phyloP scores from a whole-genome alignment of 192 early-diverging fungal genomes.

The Chytriomyces hyalinus region DNA sequence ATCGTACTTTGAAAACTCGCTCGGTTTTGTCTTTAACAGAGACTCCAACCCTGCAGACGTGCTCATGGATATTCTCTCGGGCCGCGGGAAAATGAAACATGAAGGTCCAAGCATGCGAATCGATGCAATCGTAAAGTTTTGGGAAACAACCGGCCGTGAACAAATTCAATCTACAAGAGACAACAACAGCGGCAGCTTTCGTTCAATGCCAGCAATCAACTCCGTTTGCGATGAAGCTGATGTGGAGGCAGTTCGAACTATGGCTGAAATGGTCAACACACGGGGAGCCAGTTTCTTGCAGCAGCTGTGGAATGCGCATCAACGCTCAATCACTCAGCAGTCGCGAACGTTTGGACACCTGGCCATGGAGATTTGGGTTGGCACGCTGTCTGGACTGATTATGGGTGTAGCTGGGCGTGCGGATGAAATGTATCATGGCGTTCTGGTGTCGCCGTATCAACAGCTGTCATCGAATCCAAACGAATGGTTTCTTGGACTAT shows the following conservation, averaged over 20 bases:
- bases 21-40: slow-evolving; percentile 6
- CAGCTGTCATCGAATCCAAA: slow-evolving; percentile 26
- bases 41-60: slow-evolving; percentile 42
- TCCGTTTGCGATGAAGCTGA: neutral
- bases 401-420: slow-evolving; percentile 12
- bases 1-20: slow-evolving; percentile 37
- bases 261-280: slow-evolving; percentile 20
- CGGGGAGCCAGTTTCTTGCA: slow-evolving; percentile 34
- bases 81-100: slow-evolving; percentile 19
- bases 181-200: neutral
- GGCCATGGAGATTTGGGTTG: slow-evolving; percentile 26
- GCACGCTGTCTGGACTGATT: slow-evolving; percentile 17
- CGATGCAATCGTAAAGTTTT: neutral
- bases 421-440: slow-evolving; percentile 29
- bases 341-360: neutral
- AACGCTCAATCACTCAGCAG: slow-evolving; percentile 20
- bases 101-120: neutral
- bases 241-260: neutral
- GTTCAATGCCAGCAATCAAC: neutral
- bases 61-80: slow-evolving; percentile 51
- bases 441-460: slow-evolving; percentile 5
- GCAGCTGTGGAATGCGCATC: slow-evolving; percentile 17
- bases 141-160: slow-evolving; percentile 7
- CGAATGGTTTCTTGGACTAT: slow-evolving; percentile 32
- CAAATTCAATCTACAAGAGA: slow-evolving; percentile 25